These are phyloP conservation scores for Toxoplasma gondii DNA, from an alignment of 169 alveolate species.

Conservation along the genomic window DNA sequence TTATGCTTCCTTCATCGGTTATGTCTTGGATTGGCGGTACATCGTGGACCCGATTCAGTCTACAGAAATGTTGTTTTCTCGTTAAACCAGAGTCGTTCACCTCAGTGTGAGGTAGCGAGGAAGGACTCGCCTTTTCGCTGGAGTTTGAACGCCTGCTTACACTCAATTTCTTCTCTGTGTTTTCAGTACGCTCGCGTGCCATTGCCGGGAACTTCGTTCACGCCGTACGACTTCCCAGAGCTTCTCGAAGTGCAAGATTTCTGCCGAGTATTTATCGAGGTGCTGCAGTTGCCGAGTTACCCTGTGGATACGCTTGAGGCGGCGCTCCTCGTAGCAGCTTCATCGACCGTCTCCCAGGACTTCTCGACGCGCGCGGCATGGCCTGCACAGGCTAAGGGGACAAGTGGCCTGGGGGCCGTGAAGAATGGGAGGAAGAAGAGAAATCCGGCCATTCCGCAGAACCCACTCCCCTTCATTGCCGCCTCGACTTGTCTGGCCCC, in stretches of 20 bases:
- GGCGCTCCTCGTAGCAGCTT: background rate
- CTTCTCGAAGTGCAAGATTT: conserved; percentile 62
- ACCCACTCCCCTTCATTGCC: background rate
- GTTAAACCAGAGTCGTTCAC: no score
- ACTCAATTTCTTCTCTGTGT: background rate
- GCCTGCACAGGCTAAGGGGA: background rate
- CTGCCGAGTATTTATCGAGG: conserved; percentile 42
- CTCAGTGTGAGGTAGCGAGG: background rate
- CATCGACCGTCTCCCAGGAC: background rate
- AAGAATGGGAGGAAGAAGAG: background rate
- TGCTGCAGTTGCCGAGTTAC: conserved; percentile 39
- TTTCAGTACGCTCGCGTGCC: conserved; percentile 56
- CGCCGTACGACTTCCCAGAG: conserved; percentile 58
- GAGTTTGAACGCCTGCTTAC: background rate
- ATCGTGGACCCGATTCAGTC: no score
- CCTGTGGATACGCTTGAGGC: conserved; percentile 54
- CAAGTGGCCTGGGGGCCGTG: background rate
- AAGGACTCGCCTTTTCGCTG: conserved; percentile 15
- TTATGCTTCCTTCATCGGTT: no score
- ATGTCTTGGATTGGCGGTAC: no score
- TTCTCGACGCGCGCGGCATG: background rate
- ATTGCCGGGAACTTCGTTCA: conserved; percentile 33
- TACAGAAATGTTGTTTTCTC: no score
- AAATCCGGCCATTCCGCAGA: background rate
- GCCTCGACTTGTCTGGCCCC: background rate